phyloP scores from a whole-genome alignment of 495 filamentous ascomycete genomes.

The Penicillium turbatum region DNA sequence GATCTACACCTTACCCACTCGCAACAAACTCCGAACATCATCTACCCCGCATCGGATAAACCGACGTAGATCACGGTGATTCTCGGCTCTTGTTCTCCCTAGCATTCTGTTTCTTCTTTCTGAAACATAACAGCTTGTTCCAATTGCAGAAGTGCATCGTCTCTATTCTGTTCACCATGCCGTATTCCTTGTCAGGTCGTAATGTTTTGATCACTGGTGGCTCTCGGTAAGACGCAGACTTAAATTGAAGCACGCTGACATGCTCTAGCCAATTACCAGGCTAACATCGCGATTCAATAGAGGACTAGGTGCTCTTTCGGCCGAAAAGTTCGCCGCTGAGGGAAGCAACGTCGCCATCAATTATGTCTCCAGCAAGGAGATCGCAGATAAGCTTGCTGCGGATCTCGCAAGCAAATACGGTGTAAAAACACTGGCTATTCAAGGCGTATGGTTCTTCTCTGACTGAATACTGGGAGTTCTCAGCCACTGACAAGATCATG shows the following conservation, averaged over 20 bases:
- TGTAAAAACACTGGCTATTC: constrained; percentile 53
- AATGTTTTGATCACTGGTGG: constrained; percentile 68
- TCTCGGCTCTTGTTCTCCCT: constrained; percentile 2
- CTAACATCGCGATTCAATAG: constrained; percentile 27
- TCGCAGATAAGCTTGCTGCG: constrained; percentile 52
- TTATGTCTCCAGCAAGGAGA: constrained; percentile 51
- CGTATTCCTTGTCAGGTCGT: constrained; percentile 57
- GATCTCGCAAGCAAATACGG: constrained; percentile 48
- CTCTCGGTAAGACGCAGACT: constrained; percentile 48
- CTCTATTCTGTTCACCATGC: constrained; percentile 38
- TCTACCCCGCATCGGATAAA: neutral
- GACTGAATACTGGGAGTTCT: neutral
- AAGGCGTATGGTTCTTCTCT: constrained; percentile 45
- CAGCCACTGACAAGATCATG: neutral
- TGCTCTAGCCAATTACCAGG: neutral
- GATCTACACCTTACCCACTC: too few relatives aligned
- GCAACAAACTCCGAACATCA: too few relatives aligned
- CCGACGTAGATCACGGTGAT: neutral
- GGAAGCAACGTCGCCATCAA: constrained; percentile 69
- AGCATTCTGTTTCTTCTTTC: neutral
- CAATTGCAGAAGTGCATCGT: neutral
- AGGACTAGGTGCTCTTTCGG: constrained; percentile 61
- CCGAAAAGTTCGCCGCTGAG: constrained; percentile 60
- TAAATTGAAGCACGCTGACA: neutral
- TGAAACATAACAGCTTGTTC: neutral